phyloP scores from a whole-genome alignment of 768 basidiomycete species.

The Leccinellum luteum region DNA sequence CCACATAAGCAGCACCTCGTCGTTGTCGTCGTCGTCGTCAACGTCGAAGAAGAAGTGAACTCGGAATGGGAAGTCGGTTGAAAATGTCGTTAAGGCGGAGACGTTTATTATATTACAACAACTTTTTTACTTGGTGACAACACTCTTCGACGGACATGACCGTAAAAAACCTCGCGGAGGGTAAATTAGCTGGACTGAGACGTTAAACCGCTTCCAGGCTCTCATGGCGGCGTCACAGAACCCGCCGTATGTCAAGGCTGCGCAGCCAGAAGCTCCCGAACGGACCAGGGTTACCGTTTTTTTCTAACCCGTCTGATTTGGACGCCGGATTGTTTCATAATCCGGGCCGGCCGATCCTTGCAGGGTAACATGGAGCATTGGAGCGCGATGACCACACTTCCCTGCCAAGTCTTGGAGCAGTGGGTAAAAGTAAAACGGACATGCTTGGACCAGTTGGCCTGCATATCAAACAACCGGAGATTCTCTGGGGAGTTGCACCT shows the following conservation, averaged over 20 bases:
- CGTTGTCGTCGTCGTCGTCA: background rate
- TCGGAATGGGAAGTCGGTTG: slow-evolving; percentile 6
- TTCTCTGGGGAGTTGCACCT: background rate
- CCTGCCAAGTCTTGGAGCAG: background rate
- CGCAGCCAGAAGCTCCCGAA: slow-evolving; percentile 7
- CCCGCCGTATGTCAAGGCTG: slow-evolving; percentile 11
- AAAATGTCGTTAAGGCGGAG: slow-evolving; percentile 25
- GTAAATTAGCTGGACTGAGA: slow-evolving; percentile 11
- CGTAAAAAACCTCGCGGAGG: background rate
- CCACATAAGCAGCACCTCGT: background rate
- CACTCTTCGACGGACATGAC: background rate
- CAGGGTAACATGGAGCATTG: too few relatives aligned
- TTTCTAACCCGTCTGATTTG: background rate
- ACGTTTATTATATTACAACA: slow-evolving; percentile 6
- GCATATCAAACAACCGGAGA: background rate
- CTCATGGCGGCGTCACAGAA: background rate
- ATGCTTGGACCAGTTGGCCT: slow-evolving; percentile 4
- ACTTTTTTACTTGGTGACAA: background rate
- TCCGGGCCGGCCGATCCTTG: background rate
- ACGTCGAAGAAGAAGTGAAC: slow-evolving; percentile 3
- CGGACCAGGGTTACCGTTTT: background rate
- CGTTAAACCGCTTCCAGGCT: slow-evolving; percentile 5
- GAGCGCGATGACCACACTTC: background rate
- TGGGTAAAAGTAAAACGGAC: slow-evolving; percentile 10
- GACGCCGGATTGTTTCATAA: slow-evolving; percentile 4